phyloP scores from a whole-genome alignment of 495 filamentous ascomycete genomes.

The Cercophora scortea region DNA sequence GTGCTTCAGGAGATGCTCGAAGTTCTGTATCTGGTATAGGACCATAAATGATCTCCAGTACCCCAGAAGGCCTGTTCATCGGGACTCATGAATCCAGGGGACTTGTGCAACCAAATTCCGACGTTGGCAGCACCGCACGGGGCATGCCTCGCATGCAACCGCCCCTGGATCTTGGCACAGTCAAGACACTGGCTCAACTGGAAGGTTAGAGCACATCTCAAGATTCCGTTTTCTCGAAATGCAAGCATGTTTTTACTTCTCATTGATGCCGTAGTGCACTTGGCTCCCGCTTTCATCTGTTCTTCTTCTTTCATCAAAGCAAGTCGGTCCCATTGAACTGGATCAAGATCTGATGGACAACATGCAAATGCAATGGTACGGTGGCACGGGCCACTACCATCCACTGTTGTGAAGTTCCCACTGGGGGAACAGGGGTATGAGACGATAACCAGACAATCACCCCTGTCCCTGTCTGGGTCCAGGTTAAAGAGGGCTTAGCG shows the following conservation, averaged over 20 bases:
- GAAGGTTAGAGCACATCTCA: no score
- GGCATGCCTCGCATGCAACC: neutral
- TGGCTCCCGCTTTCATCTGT: no score
- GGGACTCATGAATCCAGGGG: neutral
- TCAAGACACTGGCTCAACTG: no score
- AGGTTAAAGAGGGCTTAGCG: neutral
- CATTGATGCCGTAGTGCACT: no score
- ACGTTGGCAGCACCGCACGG: neutral
- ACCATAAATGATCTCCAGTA: constrained; percentile 4
- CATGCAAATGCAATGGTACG: no score
- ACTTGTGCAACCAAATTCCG: neutral
- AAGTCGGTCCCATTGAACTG: no score
- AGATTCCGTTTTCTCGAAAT: no score
- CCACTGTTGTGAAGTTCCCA: neutral
- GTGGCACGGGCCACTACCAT: no score
- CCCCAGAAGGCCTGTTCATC: constrained; percentile 4
- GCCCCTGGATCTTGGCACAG: neutral
- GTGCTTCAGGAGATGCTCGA: no score
- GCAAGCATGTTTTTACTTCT: neutral
- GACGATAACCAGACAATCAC: constrained; percentile 7
- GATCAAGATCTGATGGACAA: no score
- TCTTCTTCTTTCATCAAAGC: no score
- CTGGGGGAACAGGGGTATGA: constrained; percentile 1
- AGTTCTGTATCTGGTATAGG: neutral
- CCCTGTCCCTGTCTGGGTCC: neutral